Conservation (phyloP, 2,329 filamentous ascomycete genomes). For the Cordyceps pruinosa region DNA sequence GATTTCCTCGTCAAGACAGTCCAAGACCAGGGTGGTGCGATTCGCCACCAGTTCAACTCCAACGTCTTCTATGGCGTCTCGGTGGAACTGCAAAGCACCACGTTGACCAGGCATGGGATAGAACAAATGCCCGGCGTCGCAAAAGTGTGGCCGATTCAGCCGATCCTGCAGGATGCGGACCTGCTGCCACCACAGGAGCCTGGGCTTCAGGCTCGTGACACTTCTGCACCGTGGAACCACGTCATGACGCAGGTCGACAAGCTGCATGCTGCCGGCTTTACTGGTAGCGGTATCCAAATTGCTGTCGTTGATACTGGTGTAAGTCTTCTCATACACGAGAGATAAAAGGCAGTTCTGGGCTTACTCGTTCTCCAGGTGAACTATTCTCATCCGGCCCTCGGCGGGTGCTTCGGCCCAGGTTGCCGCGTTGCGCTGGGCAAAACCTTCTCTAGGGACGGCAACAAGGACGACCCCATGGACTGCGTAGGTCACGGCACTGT, state of each 20-base stretch:
- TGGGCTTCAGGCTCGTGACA: not conserved
- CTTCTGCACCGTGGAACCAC: not conserved
- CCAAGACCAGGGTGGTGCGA: not conserved
- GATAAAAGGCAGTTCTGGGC: no score
- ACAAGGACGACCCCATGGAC: not conserved
- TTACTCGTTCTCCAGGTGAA: no score
- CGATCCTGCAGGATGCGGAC: not conserved
- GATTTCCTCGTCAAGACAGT: not conserved
- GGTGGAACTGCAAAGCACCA: not conserved
- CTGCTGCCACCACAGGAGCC: not conserved
- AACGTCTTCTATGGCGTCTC: not conserved
- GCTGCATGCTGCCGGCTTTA: not conserved
- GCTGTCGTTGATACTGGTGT: not conserved
- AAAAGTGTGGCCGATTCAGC: not conserved
- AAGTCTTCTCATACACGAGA: not conserved
- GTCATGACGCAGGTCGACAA: not conserved
- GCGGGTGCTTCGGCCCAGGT: not conserved
- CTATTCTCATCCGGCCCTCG: not conserved
- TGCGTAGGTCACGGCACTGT: conserved; percentile 13
- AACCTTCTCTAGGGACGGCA: not conserved
- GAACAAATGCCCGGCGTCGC: not conserved
- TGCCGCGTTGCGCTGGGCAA: not conserved
- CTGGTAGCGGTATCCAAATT: not conserved
- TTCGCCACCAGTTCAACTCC: not conserved
- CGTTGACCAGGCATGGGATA: not conserved